Percentiles rank a stretch among this genome's conserved stretches.
These are phyloP conservation scores for Opeltia flavorubescens DNA, from an alignment of 495 filamentous ascomycete genomes.

Conservation along the genomic window DNA sequence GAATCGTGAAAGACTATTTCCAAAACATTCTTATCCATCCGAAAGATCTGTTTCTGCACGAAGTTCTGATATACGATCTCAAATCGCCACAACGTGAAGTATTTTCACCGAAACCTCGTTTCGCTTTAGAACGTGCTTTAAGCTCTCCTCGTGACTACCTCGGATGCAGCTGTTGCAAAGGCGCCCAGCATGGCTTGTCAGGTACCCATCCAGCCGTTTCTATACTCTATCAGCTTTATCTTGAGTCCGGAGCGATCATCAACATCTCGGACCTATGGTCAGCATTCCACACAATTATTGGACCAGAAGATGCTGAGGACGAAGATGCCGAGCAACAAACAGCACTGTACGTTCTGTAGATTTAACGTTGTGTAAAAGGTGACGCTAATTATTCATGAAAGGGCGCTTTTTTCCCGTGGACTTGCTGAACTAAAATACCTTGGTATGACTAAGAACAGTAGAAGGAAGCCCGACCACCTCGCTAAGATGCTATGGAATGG, in stretches of 20 bases:
- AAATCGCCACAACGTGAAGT: conserved; percentile 65
- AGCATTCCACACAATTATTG: conserved; percentile 66
- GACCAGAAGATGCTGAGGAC: conserved; percentile 41
- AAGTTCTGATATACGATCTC: conserved; percentile 74
- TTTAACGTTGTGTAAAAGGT: conserved; percentile 13
- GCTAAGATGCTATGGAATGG: conserved; percentile 67
- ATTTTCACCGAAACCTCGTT: conserved; percentile 67
- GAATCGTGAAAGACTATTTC: conserved; percentile 41
- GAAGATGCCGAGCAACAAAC: conserved; percentile 26
- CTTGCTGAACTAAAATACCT: conserved; percentile 72
- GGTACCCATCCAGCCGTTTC: conserved; percentile 62
- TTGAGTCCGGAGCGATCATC: conserved; percentile 75
- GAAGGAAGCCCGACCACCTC: conserved; percentile 83
- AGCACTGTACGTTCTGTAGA: conserved; percentile 24
- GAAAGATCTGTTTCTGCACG: conserved; percentile 54
- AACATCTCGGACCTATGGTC: conserved; percentile 85
- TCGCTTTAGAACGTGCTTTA: conserved; percentile 68
- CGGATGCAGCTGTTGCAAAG: conserved; percentile 39
- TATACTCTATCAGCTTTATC: conserved; percentile 80
- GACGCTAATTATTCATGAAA: conserved; percentile 18
- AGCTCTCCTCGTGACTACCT: conserved; percentile 76
- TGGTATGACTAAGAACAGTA: conserved; percentile 77
- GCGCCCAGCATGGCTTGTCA: conserved; percentile 31
- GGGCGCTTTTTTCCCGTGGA: conserved; percentile 66
- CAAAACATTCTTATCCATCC: conserved; percentile 37